phyloP scores from a whole-genome alignment of 345 rosid genomes.

The Rhodamnia argentea region DNA sequence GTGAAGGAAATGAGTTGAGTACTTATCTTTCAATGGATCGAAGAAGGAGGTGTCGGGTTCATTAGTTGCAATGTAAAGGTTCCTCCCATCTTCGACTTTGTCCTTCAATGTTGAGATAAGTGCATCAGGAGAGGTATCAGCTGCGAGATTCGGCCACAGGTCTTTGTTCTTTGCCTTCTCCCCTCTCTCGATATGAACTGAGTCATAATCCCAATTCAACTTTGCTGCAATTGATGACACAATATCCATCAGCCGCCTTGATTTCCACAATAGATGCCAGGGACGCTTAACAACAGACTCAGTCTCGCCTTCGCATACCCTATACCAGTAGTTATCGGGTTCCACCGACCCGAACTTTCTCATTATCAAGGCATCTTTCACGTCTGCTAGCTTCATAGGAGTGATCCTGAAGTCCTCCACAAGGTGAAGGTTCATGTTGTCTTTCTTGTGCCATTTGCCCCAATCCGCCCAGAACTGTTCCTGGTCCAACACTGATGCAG shows the following conservation, averaged over 20 bases:
- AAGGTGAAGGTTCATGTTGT: conserved; percentile 39
- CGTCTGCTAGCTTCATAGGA: conserved; percentile 61
- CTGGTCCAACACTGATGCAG: conserved; percentile 82
- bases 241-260: conserved; percentile 85
- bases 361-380: conserved; percentile 71
- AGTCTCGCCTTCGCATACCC: conserved; percentile 92
- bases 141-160: conserved; percentile 82
- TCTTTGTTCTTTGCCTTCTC: conserved; percentile 70
- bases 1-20: conserved; percentile 71
- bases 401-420: conserved; percentile 66
- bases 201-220: conserved; percentile 90
- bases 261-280: conserved; percentile 88
- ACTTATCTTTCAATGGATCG: conserved; percentile 71
- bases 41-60: conserved; percentile 62
- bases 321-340: conserved; percentile 93
- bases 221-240: conserved; percentile 58
- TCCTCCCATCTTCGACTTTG: conserved; percentile 77
- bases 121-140: conserved; percentile 59
- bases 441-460: conserved; percentile 62
- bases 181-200: conserved; percentile 78
- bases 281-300: conserved; percentile 72
- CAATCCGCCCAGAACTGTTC: conserved; percentile 82
- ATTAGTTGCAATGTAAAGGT: conserved; percentile 71
- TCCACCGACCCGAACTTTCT: conserved; percentile 87
- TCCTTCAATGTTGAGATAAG: conserved; percentile 56